Conservation (phyloP, 352 stramenopile species). For the Phytophthora cajani region DNA sequence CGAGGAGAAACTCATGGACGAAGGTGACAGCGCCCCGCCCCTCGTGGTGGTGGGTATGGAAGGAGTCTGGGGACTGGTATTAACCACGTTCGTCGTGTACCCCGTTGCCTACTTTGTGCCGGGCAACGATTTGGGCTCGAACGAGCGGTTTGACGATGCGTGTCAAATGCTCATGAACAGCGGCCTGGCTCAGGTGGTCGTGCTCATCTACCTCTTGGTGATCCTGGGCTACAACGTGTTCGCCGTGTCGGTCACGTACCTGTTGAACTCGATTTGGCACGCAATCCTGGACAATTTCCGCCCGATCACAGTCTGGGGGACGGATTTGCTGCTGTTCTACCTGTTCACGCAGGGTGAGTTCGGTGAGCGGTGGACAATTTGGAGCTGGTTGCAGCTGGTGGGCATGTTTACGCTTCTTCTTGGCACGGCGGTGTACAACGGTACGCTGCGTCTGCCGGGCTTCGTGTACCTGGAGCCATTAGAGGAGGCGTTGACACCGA, state of each 20-base stretch:
- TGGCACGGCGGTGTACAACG: conserved; percentile 98
- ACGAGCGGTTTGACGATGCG: conserved; percentile 91
- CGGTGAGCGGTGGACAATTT: conserved; percentile 95
- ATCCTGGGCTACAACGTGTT: conserved; percentile 98
- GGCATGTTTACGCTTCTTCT: conserved; percentile 94
- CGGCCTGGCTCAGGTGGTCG: conserved; percentile 62
- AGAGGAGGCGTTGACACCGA: conserved; percentile 67
- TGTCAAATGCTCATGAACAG: conserved; percentile 78
- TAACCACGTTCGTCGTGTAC: conserved; percentile 95
- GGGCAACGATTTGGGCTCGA: conserved; percentile 93
- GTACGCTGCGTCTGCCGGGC: conserved; percentile 76
- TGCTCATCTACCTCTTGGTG: conserved; percentile 91
- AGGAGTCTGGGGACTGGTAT: conserved; percentile 94
- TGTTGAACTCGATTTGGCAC: conserved; percentile 98
- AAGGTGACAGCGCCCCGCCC: conserved; percentile 91
- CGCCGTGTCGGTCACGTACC: conserved; percentile 96
- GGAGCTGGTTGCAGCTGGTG: conserved; percentile 93
- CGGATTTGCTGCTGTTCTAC: conserved; percentile 97
- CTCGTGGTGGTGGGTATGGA: conserved; percentile 96
- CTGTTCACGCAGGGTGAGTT: conserved; percentile 90
- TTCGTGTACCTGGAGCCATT: conserved; percentile 82
- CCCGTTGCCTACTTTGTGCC: conserved; percentile 92
- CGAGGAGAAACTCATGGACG: conserved; percentile 98
- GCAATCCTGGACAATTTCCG: conserved; percentile 98
- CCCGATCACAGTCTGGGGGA: conserved; percentile 96